These are phyloP conservation scores for Hypomontagnella submonticulosa DNA, from an alignment of 495 filamentous ascomycete species.

Conservation along the genomic window DNA sequence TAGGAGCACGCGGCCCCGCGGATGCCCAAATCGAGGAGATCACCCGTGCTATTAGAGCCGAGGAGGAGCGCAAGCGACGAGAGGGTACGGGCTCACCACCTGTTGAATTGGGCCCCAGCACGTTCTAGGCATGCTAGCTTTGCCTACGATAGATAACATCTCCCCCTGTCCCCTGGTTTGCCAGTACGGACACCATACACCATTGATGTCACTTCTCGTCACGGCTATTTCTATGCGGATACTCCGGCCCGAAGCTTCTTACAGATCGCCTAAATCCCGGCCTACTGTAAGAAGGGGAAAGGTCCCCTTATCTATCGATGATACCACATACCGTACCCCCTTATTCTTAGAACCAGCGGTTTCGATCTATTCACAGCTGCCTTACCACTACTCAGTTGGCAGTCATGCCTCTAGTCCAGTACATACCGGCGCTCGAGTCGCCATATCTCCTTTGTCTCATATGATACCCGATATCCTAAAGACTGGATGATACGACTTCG, in stretches of 20 bases:
- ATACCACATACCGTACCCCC: conserved; percentile 7
- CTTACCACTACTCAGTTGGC: conserved; percentile 6
- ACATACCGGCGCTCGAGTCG: conserved; percentile 21
- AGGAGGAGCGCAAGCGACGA: conserved; percentile 39
- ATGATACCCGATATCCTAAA: conserved; percentile 44
- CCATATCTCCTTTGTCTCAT: conserved; percentile 36
- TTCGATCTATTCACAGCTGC: conserved; percentile 14
- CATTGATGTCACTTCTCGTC: not conserved
- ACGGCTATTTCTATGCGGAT: not conserved
- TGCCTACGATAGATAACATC: not conserved
- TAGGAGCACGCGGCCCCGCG: conserved; percentile 29
- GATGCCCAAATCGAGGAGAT: conserved; percentile 37
- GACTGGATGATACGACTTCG: conserved; percentile 28
- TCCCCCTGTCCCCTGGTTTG: not conserved
- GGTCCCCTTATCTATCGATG: conserved; percentile 9
- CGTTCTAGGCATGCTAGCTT: conserved; percentile 27
- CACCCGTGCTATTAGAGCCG: conserved; percentile 35
- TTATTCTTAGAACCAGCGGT: conserved; percentile 1
- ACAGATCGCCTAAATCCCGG: conserved; percentile 1
- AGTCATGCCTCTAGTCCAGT: conserved; percentile 14
- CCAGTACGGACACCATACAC: not conserved
- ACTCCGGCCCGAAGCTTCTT: not conserved
- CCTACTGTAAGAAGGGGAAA: not conserved
- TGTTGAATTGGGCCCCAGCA: conserved; percentile 37
- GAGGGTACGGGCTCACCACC: conserved; percentile 37